Evolutionary conservation across 805 yeast species (phyloP).

Genomic region (Nakazawaea ishiwadae): DNA sequence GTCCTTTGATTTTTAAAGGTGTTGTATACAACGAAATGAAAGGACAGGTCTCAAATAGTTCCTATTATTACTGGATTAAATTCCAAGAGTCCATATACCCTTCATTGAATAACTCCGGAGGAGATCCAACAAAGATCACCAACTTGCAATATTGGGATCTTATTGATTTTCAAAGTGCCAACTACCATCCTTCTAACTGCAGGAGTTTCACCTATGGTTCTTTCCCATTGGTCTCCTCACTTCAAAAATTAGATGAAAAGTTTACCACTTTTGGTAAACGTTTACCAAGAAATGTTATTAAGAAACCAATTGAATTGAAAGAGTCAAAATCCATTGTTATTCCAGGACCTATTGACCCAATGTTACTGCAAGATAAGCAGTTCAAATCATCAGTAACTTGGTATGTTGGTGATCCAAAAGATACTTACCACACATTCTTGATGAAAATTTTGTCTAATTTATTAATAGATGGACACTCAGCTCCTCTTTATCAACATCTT

Average conservation of each 20-base stretch:
- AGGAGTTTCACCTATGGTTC: slow-evolving; percentile 86
- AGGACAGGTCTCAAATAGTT: slow-evolving; percentile 88
- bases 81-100: slow-evolving; percentile 84
- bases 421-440: slow-evolving; percentile 65
- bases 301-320: slow-evolving; percentile 42
- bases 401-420: slow-evolving; percentile 73
- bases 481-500: slow-evolving; percentile 82
- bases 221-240: slow-evolving; percentile 56
- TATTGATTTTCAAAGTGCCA: slow-evolving; percentile 63
- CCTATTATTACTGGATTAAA: slow-evolving; percentile 79
- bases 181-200: slow-evolving; percentile 90
- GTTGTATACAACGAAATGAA: slow-evolving; percentile 99
- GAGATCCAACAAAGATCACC: slow-evolving; percentile 83
- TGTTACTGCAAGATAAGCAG: slow-evolving; percentile 63
- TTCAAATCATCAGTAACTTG: slow-evolving; percentile 82
- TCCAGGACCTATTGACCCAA: slow-evolving; percentile 80
- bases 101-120: slow-evolving; percentile 85
- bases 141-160: slow-evolving; percentile 70
- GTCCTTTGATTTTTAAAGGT: slow-evolving; percentile 80
- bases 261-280: slow-evolving; percentile 53
- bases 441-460: slow-evolving; percentile 67
- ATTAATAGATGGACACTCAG: slow-evolving; percentile 85
- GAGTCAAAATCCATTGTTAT: slow-evolving; percentile 31
- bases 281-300: slow-evolving; percentile 23
- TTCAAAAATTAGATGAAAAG: slow-evolving; percentile 48